Conservation (phyloP, 331 rosid genomes). For the Spiraea crenata region DNA sequence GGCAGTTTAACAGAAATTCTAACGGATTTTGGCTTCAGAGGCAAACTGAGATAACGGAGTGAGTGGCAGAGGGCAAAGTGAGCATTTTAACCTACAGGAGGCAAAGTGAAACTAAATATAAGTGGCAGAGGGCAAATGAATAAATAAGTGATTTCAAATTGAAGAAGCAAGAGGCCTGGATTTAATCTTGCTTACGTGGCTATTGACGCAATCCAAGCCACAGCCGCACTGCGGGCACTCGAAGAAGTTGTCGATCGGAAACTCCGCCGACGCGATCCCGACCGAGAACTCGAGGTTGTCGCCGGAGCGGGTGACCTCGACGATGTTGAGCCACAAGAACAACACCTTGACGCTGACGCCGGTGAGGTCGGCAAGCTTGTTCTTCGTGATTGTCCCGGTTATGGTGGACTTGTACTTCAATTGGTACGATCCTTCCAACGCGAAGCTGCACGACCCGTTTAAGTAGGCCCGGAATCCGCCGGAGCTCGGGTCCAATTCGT, state of each 20-base stretch:
- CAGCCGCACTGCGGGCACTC: conserved; percentile 40
- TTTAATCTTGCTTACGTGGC: conserved; percentile 22
- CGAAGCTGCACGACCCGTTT: conserved; percentile 26
- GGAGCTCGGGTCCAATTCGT: conserved; percentile 19
- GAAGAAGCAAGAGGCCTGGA: conserved; percentile 14
- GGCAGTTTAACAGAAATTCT: no score
- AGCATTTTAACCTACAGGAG: no score
- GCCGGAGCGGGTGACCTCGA: conserved; percentile 26
- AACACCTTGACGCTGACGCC: conserved; percentile 35
- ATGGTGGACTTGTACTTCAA: conserved; percentile 31
- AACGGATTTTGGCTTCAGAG: no score
- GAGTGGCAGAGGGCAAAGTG: no score
- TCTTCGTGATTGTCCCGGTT: conserved; percentile 22
- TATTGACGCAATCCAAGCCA: conserved; percentile 22
- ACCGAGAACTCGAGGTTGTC: conserved; percentile 28
- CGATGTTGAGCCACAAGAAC: conserved; percentile 34
- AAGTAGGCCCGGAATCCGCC: conserved; percentile 24
- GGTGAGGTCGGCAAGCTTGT: conserved; percentile 27
- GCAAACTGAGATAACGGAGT: no score
- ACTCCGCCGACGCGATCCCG: conserved; percentile 32
- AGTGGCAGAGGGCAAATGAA: no score
- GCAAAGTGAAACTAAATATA: no score
- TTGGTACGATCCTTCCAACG: conserved; percentile 35
- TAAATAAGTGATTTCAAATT: background rate
- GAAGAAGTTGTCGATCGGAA: conserved; percentile 32